Percentiles rank a stretch among this genome's conserved stretches.
Evolutionary conservation across 2,329 filamentous ascomycete species (phyloP).

Genomic region (Talaromyces sp.): DNA sequence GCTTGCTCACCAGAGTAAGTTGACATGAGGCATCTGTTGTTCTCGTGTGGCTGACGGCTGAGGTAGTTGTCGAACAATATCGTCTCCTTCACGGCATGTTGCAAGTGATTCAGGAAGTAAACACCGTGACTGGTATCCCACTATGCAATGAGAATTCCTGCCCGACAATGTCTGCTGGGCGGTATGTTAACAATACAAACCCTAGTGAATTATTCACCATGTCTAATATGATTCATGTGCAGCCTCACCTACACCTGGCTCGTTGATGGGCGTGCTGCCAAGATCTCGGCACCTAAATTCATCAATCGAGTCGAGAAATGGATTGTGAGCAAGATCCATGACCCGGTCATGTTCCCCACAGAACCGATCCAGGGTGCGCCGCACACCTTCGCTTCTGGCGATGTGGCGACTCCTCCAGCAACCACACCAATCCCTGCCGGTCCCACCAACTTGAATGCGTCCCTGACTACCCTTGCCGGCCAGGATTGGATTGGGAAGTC

Average conservation of each 20-base stretch:
- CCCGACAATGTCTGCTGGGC: constrained; percentile 88
- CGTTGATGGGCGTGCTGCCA: constrained; percentile 80
- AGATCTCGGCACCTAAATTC: constrained; percentile 88
- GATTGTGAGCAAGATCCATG: constrained; percentile 94
- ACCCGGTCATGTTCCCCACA: constrained; percentile 83
- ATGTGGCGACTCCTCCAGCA: constrained; percentile 46
- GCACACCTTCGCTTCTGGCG: constrained; percentile 48
- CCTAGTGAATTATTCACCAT: not conserved
- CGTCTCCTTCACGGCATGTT: constrained; percentile 85
- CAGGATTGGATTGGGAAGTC: constrained; percentile 84
- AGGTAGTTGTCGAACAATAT: constrained; percentile 82
- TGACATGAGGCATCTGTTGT: constrained; percentile 7
- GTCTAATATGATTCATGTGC: constrained; percentile 13
- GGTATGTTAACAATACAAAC: constrained; percentile 53
- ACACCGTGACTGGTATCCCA: constrained; percentile 64
- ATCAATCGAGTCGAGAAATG: constrained; percentile 94
- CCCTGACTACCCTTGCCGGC: constrained; percentile 35
- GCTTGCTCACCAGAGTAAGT: constrained; percentile 85
- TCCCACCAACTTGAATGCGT: constrained; percentile 29
- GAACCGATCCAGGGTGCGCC: constrained; percentile 62
- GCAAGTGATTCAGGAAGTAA: constrained; percentile 78
- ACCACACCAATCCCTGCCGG: constrained; percentile 46
- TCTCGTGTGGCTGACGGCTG: constrained; percentile 1
- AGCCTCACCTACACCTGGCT: constrained; percentile 97
- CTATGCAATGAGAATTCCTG: constrained; percentile 82